Evolutionary conservation across 371 early-diverging fungal species (phyloP), one percentile per base, ranked within the genome.

Genomic region (Circinella minor): DNA sequence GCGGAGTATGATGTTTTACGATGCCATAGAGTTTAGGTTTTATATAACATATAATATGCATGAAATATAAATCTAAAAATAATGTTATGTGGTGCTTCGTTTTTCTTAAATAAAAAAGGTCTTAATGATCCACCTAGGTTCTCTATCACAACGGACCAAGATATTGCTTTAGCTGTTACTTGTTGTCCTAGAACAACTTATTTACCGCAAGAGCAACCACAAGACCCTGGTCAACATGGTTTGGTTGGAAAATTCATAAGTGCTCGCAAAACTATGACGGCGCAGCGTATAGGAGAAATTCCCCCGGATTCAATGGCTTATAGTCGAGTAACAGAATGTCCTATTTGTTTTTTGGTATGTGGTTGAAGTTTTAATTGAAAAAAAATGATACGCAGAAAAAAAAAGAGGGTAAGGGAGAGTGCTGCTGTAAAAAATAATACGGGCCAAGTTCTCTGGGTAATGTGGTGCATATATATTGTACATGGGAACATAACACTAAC

Each of bases 301-400:
- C 17, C 61, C 69, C 72, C 55, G n/a, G 57, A 83, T 59, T 69
- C 72, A 36, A 74, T 73, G 67, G 71, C 87, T 49, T 90, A 89
- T 74, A 85, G 85, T 47, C 84, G 86, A 59, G 87, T 91, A 36
- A 80, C 95, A 48, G 97, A 97, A 74, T 96, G 96, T 72, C 97
- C 97, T 14, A 96, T 97, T 67, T 96, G 68, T 93, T 71, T 71
- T 49, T 49, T 71, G 61, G 66, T 62, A 61, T 39, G 51, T 51
- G 15, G 27, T 0, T 51, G 1, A 4, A 17, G 1, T 5, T 14
- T 13, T 51, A 13, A 49, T 49, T 49, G 49, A 13, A 27, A 27
- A 27, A 27, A 27, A 27, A 27, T 27, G 2, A 27, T 27, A n/a
- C n/a, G n/a, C n/a, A 27, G 27, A 27, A 27, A 27, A 27, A 27